Evolutionary conservation across 2,329 filamentous ascomycete genomes (phyloP), one percentile per base, ranked within the genome.

Genomic region (Colletotrichum gigasporum): DNA sequence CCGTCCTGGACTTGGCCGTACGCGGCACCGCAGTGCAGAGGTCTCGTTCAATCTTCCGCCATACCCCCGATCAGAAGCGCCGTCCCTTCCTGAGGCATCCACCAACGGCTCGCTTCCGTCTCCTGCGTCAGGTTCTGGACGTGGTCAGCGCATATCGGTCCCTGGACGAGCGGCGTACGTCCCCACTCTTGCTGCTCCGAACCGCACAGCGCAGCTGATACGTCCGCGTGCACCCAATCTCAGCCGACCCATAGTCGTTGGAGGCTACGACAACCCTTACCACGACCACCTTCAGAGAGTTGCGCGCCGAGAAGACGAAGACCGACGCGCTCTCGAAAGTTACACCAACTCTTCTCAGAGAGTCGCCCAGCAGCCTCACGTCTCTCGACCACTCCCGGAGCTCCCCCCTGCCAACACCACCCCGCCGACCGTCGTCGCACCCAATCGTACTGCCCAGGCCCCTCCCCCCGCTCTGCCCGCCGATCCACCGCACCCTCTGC

Each of bases 231-330:
- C 44, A 22, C 28, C 51, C 18, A 54, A 48, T 16, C 39, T 35
- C 44, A 39, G 62, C 51, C 65, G 63, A 34, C 65, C 65, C 20
- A 35, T 63, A 9, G 34, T 65, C 26, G 56, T 67, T 24, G 65
- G 65, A 44, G 65, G 51, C 22, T 67, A 47, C 57, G 65, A 66
- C 34, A 65, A 66, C 41, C 52, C 56, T 12, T 52, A 61, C 42
- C 20, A 65, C 12, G 62, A 65, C 4, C 35, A 65, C 20, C 50
- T 44, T 11, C 48, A 65, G 35, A 42, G 62, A 65, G 26, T 61
- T 30, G 50, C 51, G 34, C 56, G 57, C 24, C 62, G 57, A n/a
- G 44, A 65, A 44, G 35, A 16, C 24, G 30, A 26, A n/a, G 57
- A 62, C 22, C 35, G 37, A 35, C 35, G 18, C 22, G 8, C 20